Evolutionary conservation across 768 basidiomycete species (phyloP).

Genomic region (Auriculariales sp.): DNA sequence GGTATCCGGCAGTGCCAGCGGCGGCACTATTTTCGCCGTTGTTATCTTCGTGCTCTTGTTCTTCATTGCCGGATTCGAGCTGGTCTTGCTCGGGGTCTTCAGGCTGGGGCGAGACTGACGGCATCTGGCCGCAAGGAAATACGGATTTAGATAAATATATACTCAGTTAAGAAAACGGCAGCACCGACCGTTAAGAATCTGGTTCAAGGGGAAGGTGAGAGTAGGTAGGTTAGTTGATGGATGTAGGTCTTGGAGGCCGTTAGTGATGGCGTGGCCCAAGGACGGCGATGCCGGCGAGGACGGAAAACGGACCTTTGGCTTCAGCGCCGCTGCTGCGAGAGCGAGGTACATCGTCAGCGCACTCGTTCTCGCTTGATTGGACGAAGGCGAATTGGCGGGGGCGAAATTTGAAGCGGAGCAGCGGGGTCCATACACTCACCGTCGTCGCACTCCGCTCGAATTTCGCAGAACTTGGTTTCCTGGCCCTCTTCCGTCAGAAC

Average conservation of each 20-base stretch:
- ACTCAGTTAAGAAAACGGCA: not conserved
- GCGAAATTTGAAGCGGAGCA: not conserved
- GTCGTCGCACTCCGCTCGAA: slow-evolving; percentile 1
- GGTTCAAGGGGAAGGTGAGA: not conserved
- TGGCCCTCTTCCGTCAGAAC: too few species aligned
- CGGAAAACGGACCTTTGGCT: not conserved
- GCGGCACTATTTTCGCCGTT: not conserved
- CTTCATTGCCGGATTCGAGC: not conserved
- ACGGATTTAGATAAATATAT: not conserved
- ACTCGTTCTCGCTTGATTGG: not conserved
- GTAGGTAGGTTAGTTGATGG: not conserved
- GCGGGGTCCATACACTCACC: not conserved
- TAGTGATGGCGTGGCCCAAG: too few species aligned
- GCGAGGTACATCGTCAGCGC: not conserved
- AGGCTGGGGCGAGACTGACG: not conserved
- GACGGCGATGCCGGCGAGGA: too few species aligned
- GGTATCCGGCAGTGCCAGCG: not conserved
- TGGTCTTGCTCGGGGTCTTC: not conserved
- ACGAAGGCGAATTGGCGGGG: not conserved
- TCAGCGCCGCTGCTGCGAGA: not conserved
- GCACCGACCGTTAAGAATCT: not conserved
- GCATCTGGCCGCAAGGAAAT: not conserved
- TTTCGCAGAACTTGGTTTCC: too few species aligned
- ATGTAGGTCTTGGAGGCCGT: too few species aligned
- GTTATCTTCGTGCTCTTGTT: too few species aligned